Conservation (phyloP, 306 rosid species). For the Coriaria nepalensis region DNA sequence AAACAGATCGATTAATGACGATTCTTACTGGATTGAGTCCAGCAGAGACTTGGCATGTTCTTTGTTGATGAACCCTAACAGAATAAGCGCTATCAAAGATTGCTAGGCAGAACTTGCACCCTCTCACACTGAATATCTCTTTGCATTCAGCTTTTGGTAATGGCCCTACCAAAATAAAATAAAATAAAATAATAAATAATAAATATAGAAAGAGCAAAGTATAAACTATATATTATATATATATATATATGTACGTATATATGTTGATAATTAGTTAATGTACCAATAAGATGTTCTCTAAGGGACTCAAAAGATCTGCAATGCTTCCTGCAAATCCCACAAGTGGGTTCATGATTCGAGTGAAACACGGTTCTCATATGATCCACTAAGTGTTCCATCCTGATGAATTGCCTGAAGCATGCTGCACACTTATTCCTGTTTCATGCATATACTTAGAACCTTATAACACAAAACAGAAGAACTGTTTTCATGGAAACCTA, state of each 20-base stretch:
- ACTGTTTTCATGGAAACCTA: neutral
- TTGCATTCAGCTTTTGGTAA: constrained; percentile 84
- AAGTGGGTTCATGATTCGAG: constrained; percentile 81
- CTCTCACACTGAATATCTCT: constrained; percentile 49
- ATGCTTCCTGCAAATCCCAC: constrained; percentile 81
- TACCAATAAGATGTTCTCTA: constrained; percentile 89
- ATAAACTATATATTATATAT: no score
- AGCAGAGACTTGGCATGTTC: constrained; percentile 48
- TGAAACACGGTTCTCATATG: constrained; percentile 91
- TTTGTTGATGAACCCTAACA: constrained; percentile 62
- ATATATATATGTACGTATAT: constrained; percentile 1
- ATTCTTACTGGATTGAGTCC: constrained; percentile 26
- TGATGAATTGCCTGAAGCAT: constrained; percentile 84
- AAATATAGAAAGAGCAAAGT: neutral
- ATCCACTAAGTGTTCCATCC: constrained; percentile 83
- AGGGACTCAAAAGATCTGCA: constrained; percentile 93
- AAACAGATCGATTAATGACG: neutral
- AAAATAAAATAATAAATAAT: no score
- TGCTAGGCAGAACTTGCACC: constrained; percentile 82
- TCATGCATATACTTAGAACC: neutral
- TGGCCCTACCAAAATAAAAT: constrained; percentile 42
- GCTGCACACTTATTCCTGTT: constrained; percentile 93
- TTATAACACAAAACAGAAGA: neutral
- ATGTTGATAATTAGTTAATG: neutral
- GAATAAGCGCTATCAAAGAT: constrained; percentile 68